Evolutionary conservation across 192 early-diverging fungal genomes (phyloP).

Genomic region (Linnemannia schmuckeri): DNA sequence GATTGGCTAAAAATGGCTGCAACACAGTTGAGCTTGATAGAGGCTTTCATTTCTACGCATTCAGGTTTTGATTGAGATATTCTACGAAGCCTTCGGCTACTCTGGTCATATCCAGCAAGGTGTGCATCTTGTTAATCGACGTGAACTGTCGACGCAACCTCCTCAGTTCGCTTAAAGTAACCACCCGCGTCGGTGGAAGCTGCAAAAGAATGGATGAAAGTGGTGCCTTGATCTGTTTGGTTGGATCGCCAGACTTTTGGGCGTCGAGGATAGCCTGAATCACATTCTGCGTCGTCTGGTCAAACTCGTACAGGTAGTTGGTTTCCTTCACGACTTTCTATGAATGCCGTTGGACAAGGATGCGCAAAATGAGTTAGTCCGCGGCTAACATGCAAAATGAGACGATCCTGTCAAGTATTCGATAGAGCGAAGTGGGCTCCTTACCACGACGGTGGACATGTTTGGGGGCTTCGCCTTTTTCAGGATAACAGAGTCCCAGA

Average conservation of each 20-base stretch:
- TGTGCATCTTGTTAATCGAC: slow-evolving; percentile 90
- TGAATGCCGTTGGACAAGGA: not conserved
- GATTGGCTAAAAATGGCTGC: not conserved
- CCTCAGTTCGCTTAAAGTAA: slow-evolving; percentile 87
- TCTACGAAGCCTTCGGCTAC: slow-evolving; percentile 91
- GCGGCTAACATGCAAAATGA: not conserved
- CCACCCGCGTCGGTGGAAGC: slow-evolving; percentile 76
- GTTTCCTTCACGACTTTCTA: slow-evolving; percentile 91
- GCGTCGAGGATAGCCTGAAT: slow-evolving; percentile 82
- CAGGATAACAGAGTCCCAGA: slow-evolving; percentile 83
- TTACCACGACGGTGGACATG: slow-evolving; percentile 85
- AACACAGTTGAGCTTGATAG: not conserved
- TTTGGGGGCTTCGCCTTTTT: slow-evolving; percentile 84
- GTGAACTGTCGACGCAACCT: slow-evolving; percentile 86
- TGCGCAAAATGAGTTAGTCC: not conserved
- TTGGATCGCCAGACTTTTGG: slow-evolving; percentile 71
- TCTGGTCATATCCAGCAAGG: slow-evolving; percentile 75
- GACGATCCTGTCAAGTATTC: not conserved
- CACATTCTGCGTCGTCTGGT: slow-evolving; percentile 83
- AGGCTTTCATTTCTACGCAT: slow-evolving; percentile 12
- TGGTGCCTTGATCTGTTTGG: slow-evolving; percentile 44
- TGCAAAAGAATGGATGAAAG: slow-evolving; percentile 45
- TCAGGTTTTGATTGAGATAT: slow-evolving; percentile 91
- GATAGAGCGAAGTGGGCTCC: not conserved
- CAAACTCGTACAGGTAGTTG: slow-evolving; percentile 93